Evolutionary conservation across 2,329 filamentous ascomycete species (phyloP), one percentile per base, ranked within the genome.

Genomic region (Leptodontidium sp.): DNA sequence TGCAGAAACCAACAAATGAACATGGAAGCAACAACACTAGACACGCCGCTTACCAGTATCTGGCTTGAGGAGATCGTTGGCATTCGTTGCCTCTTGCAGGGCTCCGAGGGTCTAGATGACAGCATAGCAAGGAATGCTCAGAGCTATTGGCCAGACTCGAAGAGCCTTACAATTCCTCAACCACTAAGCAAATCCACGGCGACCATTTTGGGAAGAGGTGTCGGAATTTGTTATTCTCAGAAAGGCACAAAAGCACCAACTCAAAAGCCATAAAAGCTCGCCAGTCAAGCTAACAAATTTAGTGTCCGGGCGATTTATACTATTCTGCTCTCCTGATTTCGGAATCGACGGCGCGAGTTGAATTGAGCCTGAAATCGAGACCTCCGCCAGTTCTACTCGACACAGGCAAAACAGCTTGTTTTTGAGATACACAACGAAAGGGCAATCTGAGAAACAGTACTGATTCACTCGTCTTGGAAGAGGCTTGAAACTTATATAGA

Each of bases 341-440:
- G 70, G 70, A 45, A 67, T 58, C 58, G 58, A 66, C 68, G 72
- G 69, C 61, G 66, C 68, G 65, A 21, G 26, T 21, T 26, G n/a
- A 40, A 71, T 70, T 73, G 55, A 67, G 72, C 58, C 70, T 71
- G 68, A 73, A 72, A 21, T 35, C 14, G 35, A 35, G 49, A 47
- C 49, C 59, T 58, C 38, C 52, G 15, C 38, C 35, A 45, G 17
- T 57, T 70, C 57, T 68, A 71, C 66, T 67, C 52, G 63, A 70
- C 49, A 68, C 67, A 69, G 63, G 62, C 68, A 72, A 67, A 69
- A 71, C 24, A 58, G 55, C 55, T 26, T n/a, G n/a, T 35, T 21
- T 26, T 24, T n/a, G 26, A 29, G 66, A 62, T 45, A 52, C 47
- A 67, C 40, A 66, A 64, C 64, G 64, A 69, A 32, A 53, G 32